Percentiles rank a stretch among this genome's conserved stretches.
phyloP scores from a whole-genome alignment of 2,329 filamentous ascomycete species.

The Neonectria ditissima region DNA sequence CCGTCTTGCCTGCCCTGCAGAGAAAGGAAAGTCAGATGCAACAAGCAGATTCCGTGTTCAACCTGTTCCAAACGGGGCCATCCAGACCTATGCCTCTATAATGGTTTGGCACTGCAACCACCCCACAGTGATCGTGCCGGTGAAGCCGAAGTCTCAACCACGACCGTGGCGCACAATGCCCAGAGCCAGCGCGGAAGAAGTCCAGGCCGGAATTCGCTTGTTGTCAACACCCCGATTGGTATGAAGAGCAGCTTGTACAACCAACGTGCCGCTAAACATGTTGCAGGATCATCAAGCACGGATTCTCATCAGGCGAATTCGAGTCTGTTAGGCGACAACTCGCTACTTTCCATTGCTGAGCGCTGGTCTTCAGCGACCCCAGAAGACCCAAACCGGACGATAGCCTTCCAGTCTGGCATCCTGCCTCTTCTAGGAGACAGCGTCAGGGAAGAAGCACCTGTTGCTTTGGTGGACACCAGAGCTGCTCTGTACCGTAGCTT shows the following conservation, averaged over 20 bases:
- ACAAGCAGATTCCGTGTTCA: conserved; percentile 10
- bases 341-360: conserved; percentile 31
- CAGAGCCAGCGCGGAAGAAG: background rate
- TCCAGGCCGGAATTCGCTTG: background rate
- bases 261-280: background rate
- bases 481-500: background rate
- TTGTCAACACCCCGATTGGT: background rate
- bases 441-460: conserved; percentile 6
- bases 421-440: conserved; percentile 29
- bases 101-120: background rate
- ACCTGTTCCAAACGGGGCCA: conserved; percentile 19
- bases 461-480: background rate
- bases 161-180: background rate
- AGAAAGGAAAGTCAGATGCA: conserved; percentile 22
- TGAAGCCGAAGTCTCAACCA: background rate
- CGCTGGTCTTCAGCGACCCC: conserved; percentile 10
- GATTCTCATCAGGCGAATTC: background rate
- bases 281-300: background rate
- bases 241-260: too few species aligned
- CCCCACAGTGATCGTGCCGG: background rate
- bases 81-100: conserved; percentile 25
- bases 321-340: conserved; percentile 30
- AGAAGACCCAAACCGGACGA: conserved; percentile 21
- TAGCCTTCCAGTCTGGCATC: conserved; percentile 34
- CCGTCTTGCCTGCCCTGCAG: conserved; percentile 19